Evolutionary conservation across 495 filamentous ascomycete genomes (phyloP).

Genomic region (Pyronema omphalodes): DNA sequence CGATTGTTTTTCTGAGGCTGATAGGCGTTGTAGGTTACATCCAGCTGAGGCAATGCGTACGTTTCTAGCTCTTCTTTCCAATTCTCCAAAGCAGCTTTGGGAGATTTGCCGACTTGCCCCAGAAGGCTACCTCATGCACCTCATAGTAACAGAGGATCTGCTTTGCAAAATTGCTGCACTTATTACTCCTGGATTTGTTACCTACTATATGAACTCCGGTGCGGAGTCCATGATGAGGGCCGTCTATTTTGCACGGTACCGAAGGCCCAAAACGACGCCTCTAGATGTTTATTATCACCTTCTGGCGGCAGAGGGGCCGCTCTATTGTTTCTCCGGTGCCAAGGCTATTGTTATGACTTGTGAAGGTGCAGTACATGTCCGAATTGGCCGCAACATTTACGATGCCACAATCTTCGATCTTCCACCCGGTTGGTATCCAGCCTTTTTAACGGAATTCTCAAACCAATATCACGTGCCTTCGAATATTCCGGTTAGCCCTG

Average conservation of each 20-base stretch:
- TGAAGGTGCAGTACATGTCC: not conserved
- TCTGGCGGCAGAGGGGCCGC: not conserved
- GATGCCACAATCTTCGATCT: not conserved
- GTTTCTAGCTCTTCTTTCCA: not conserved
- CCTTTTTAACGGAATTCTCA: not conserved
- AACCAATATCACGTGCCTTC: not conserved
- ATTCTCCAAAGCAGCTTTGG: not conserved
- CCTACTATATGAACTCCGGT: not conserved
- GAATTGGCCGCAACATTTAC: not conserved
- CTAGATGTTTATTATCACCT: not conserved
- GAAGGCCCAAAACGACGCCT: not conserved
- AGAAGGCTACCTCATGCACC: not conserved
- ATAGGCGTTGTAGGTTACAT: not conserved
- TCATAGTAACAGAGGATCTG: not conserved
- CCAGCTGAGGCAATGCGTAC: not conserved
- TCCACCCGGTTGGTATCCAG: not conserved
- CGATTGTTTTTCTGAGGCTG: not conserved
- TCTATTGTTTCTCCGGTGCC: not conserved
- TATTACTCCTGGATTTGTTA: constrained; percentile 51
- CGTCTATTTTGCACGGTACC: not conserved
- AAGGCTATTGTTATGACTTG: not conserved
- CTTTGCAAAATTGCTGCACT: constrained; percentile 61
- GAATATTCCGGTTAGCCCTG: not conserved
- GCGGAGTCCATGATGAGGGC: not conserved
- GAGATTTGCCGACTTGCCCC: not conserved